phyloP scores from a whole-genome alignment of 129 eudicot genomes.

The Chrysanthemum seticuspe region DNA sequence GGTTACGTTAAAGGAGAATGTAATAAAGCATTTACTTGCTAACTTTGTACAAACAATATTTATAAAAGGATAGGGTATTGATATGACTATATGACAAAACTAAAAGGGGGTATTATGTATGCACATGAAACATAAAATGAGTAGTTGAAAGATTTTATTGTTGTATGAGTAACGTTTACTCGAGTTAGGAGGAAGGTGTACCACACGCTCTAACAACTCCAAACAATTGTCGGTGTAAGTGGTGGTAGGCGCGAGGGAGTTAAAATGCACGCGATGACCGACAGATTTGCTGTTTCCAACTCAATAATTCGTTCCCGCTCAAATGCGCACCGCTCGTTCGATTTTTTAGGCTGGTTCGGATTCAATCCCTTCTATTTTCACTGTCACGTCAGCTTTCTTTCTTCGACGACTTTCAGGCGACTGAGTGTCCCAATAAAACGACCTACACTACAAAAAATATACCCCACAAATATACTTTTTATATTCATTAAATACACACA shows the following conservation, averaged over 20 bases:
- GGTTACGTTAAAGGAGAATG: too few relatives aligned
- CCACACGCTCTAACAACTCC: conserved; percentile 24
- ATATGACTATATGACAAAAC: conserved; percentile 9
- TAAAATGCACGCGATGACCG: not conserved
- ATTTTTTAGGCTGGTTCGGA: too few relatives aligned
- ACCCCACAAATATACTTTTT: too few relatives aligned
- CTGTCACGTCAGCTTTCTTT: too few relatives aligned
- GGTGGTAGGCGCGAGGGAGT: conserved; percentile 25
- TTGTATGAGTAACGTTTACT: conserved; percentile 18
- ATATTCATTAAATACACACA: too few relatives aligned
- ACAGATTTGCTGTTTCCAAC: conserved; percentile 23
- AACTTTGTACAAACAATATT: conserved; percentile 2
- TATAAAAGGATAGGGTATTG: not conserved
- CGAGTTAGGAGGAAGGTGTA: conserved; percentile 26
- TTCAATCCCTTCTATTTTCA: too few relatives aligned
- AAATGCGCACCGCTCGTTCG: conserved; percentile 6
- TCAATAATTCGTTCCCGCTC: conserved; percentile 23
- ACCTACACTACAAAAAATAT: too few relatives aligned
- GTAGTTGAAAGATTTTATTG: conserved; percentile 27
- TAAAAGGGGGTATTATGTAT: conserved; percentile 8
- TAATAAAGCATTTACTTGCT: not conserved
- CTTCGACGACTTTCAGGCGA: too few relatives aligned
- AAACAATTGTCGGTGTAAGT: conserved; percentile 21
- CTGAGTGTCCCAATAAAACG: too few relatives aligned
- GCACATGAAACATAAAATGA: conserved; percentile 18